These are phyloP conservation scores for Tanozyma kutaoensis DNA, from an alignment of 805 yeast species.

Conservation along the genomic window DNA sequence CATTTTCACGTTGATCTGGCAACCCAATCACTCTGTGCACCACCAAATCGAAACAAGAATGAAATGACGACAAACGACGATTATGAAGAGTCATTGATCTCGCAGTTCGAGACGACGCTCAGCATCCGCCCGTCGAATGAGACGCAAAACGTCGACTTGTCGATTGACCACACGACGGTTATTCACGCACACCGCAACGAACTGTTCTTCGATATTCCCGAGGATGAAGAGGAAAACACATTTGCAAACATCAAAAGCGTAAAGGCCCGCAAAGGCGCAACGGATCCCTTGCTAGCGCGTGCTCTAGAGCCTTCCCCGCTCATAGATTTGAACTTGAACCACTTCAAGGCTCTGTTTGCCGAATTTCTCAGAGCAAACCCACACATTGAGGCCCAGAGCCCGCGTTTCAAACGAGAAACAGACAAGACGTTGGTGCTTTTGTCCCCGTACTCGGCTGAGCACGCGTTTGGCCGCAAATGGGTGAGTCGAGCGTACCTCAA, in stretches of 20 bases:
- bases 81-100: constrained; percentile 8
- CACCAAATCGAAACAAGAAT: too few relatives aligned
- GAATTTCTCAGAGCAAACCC: constrained; percentile 29
- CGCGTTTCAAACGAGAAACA: constrained; percentile 16
- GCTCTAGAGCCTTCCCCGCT: constrained; percentile 19
- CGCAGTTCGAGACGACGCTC: constrained; percentile 31
- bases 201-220: too few relatives aligned
- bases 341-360: constrained; percentile 29
- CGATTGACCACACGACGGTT: constrained; percentile 27
- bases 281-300: neutral
- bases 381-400: constrained; percentile 26
- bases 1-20: too few relatives aligned
- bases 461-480: constrained; percentile 68
- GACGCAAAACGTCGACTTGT: constrained; percentile 15
- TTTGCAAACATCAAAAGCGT: too few relatives aligned
- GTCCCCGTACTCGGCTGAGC: constrained; percentile 60
- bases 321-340: constrained; percentile 19
- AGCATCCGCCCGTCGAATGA: constrained; percentile 26
- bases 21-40: too few relatives aligned
- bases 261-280: too few relatives aligned
- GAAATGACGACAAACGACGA: constrained; percentile 1
- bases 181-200: too few relatives aligned
- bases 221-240: too few relatives aligned
- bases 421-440: constrained; percentile 48
- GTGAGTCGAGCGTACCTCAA: constrained; percentile 51